Base-by-base conservation (phyloP, 495 filamentous ascomycete species). In the Neurospora sp. region DNA sequence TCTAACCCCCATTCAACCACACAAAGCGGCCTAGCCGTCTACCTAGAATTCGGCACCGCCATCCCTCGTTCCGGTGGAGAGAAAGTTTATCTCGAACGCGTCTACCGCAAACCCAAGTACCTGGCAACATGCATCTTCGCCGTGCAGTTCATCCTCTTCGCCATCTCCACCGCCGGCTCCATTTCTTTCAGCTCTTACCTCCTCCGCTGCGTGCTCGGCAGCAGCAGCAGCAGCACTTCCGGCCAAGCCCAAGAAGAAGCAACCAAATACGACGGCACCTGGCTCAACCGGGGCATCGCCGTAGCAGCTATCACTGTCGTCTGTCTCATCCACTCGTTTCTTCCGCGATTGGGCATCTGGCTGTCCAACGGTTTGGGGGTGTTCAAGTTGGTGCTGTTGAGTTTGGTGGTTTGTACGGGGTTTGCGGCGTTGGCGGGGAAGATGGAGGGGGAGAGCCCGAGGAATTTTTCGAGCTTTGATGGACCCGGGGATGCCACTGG, bases 331-430 rank as follows among this genome's bases (percentile, higher is more conserved):
- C 89, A 92, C 71, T 76, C 87, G 0, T 80, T 86, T 16, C 81
- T 86, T 2, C 81, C 89, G n/a, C 87, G 90, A 75, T 86, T 86
- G 83, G 90, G 90, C 14, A 86, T 92, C 72, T 85, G 86, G 72
- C 78, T 91, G 2, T 85, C 86, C 70, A 91, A 90, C 78, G 73
- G 85, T 3, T 84, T 92, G 5, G 90, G 88, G 20, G 81, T 87
- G 27, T 84, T 91, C 80, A 92, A 92, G 78, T 82, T 92, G 17
- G 76, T 88, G 8, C 82, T 92, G 69, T 83, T 92, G 31, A 44
- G 86, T 17, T 83, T 91, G 71, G 87, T 92, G 61, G 83, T 90
- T 31, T 85, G 87, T 44, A 82, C 85, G n/a, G 89, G 89, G 1
- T 90, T 89, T 40, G 81, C 81, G 8, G 81, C 81, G 2, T 71